Conservation (phyloP, 2,329 filamentous ascomycete species). For the Metarhizium guizhouense region DNA sequence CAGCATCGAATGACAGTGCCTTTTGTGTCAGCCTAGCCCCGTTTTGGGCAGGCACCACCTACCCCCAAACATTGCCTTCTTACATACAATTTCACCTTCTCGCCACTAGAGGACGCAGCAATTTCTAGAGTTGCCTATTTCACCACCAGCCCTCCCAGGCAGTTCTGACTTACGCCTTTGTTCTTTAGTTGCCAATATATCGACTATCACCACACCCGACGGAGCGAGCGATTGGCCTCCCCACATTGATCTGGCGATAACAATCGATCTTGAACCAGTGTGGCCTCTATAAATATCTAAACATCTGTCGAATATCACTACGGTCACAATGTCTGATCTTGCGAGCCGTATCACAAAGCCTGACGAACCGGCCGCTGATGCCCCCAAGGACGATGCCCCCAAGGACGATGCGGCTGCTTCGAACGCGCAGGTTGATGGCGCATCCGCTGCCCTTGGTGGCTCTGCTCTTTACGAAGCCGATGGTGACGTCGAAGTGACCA, state of each 20-base stretch:
- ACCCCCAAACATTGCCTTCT: too few species aligned
- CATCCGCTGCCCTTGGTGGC: constrained; percentile 6
- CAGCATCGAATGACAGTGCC: too few species aligned
- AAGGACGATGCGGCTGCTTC: background rate
- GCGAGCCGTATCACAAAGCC: constrained; percentile 7
- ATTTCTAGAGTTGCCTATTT: background rate
- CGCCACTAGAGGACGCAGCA: background rate
- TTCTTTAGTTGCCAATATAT: too few species aligned
- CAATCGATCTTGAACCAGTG: background rate
- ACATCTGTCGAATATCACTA: background rate
- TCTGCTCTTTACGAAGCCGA: constrained; percentile 4
- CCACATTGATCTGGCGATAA: background rate
- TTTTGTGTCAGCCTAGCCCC: too few species aligned
- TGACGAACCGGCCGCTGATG: background rate
- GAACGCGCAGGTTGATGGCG: constrained; percentile 6
- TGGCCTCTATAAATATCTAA: background rate
- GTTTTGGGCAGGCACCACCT: too few species aligned
- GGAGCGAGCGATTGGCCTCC: background rate
- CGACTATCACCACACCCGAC: background rate
- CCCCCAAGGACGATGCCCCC: background rate
- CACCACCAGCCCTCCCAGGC: background rate
- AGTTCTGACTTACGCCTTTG: too few species aligned
- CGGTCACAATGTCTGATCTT: constrained; percentile 6
- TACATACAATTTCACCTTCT: background rate
- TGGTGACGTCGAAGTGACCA: constrained; percentile 8